A percentile compares a stretch with the other conserved stretches of the same genome.
Evolutionary conservation across 352 stramenopile species (phyloP).

Genomic region (Phytophthora hybrid): DNA sequence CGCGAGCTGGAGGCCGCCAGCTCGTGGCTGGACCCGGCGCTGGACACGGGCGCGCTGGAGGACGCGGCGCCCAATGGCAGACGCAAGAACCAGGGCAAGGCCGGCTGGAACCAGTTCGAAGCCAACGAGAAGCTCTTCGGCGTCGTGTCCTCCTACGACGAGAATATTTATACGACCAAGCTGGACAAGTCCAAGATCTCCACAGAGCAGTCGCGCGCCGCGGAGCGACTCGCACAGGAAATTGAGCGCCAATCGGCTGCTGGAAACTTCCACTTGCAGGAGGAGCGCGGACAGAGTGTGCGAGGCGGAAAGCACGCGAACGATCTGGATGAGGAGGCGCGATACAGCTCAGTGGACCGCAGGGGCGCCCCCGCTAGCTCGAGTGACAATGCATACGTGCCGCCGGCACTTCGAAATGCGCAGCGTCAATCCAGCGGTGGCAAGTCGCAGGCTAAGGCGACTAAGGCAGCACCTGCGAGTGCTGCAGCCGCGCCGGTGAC

Average conservation of each 20-base stretch:
- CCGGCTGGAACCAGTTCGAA: slow-evolving; percentile 97
- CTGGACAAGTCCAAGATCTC: slow-evolving; percentile 95
- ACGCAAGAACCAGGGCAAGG: slow-evolving; percentile 48
- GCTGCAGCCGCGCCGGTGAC: neutral
- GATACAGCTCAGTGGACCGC: slow-evolving; percentile 95
- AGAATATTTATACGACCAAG: slow-evolving; percentile 98
- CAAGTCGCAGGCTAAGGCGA: slow-evolving; percentile 31
- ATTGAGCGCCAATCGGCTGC: slow-evolving; percentile 92
- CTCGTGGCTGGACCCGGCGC: slow-evolving; percentile 84
- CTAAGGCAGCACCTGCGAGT: slow-evolving; percentile 19
- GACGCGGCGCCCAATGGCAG: slow-evolving; percentile 37
- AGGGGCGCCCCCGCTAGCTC: slow-evolving; percentile 13
- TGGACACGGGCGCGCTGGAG: slow-evolving; percentile 83
- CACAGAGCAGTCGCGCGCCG: slow-evolving; percentile 82
- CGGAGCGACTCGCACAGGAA: slow-evolving; percentile 94
- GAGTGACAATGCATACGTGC: slow-evolving; percentile 64
- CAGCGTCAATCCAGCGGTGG: slow-evolving; percentile 51
- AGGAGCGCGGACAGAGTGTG: slow-evolving; percentile 88
- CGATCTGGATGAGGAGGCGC: slow-evolving; percentile 94
- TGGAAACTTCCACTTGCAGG: slow-evolving; percentile 95
- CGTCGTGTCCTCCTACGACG: slow-evolving; percentile 96
- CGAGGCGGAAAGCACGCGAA: slow-evolving; percentile 45
- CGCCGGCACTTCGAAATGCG: slow-evolving; percentile 66
- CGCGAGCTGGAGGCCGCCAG: slow-evolving; percentile 71
- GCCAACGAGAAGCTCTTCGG: slow-evolving; percentile 97